A percentile compares a stretch with the other conserved stretches of the same genome.
These are phyloP conservation scores for Lasiodiplodia gonubiensis DNA, from an alignment of 2,329 filamentous ascomycete species.

Conservation along the genomic window DNA sequence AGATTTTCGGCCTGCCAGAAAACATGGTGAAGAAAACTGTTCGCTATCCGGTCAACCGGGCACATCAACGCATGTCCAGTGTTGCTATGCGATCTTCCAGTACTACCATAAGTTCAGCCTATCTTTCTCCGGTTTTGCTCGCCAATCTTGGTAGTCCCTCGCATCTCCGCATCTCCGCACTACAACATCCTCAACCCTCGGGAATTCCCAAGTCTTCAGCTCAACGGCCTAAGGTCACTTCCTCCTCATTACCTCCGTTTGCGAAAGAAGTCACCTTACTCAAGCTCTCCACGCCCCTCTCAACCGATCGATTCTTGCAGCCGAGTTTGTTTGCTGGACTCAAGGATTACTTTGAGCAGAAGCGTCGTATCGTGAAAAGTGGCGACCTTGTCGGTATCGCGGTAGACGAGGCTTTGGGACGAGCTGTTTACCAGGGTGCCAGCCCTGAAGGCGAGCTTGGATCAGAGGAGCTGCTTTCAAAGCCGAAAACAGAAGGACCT, in stretches of 20 bases:
- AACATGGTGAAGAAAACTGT: slow-evolving; percentile 61
- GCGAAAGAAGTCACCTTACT: slow-evolving; percentile 83
- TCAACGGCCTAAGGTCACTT: slow-evolving; percentile 52
- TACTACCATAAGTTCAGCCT: slow-evolving; percentile 53
- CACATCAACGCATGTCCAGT: slow-evolving; percentile 57
- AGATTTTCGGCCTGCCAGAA: slow-evolving; percentile 88
- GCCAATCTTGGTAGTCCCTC: slow-evolving; percentile 81
- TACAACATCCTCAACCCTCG: slow-evolving; percentile 52
- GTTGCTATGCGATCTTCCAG: slow-evolving; percentile 34
- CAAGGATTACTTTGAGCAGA: slow-evolving; percentile 86
- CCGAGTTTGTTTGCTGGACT: slow-evolving; percentile 84
- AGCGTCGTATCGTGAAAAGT: slow-evolving; percentile 79
- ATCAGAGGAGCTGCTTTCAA: slow-evolving; percentile 60
- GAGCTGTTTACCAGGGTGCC: slow-evolving; percentile 75
- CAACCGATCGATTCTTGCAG: slow-evolving; percentile 83
- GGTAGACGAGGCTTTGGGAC: slow-evolving; percentile 83
- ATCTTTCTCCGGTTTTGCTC: slow-evolving; percentile 84
- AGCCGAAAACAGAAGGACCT: slow-evolving; percentile 44
- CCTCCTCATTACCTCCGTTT: slow-evolving; percentile 60
- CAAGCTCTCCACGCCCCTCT: slow-evolving; percentile 86
- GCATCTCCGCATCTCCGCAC: slow-evolving; percentile 77
- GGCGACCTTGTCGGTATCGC: slow-evolving; percentile 90
- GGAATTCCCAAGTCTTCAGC: slow-evolving; percentile 46
- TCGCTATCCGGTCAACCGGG: slow-evolving; percentile 60
- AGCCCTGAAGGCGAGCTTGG: slow-evolving; percentile 72